A percentile compares a stretch with the other conserved stretches of the same genome.
Conservation (phyloP, 2,329 filamentous ascomycete species). For the Claviceps digitariae region DNA sequence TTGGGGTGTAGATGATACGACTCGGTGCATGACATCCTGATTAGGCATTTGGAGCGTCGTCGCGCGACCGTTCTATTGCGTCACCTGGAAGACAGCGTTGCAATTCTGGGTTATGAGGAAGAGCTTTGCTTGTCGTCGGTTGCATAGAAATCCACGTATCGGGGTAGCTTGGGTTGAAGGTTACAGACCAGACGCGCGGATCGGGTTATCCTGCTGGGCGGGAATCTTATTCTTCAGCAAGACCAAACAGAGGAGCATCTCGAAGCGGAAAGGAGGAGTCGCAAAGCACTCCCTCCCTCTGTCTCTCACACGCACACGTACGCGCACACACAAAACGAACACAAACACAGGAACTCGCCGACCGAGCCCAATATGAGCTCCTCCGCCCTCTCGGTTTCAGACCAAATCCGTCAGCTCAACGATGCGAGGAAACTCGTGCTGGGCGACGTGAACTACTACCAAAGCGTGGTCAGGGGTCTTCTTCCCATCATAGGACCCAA, state of each 20-base stretch:
- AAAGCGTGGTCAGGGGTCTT: slow-evolving; percentile 81
- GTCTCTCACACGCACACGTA: neutral
- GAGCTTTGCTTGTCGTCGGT: neutral
- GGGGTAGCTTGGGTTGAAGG: neutral
- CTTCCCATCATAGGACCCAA: slow-evolving; percentile 75
- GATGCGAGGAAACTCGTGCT: slow-evolving; percentile 83
- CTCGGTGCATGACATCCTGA: slow-evolving; percentile 2
- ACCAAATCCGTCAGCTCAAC: slow-evolving; percentile 78
- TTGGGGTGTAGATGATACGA: neutral
- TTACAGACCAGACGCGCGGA: neutral
- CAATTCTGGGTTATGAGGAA: neutral
- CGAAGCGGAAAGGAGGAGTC: neutral
- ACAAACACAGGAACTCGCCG: neutral
- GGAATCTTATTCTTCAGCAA: neutral
- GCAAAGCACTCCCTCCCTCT: neutral
- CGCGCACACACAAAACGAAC: neutral
- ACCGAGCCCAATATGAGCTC: slow-evolving; percentile 32
- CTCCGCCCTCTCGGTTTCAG: slow-evolving; percentile 44
- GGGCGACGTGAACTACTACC: slow-evolving; percentile 75
- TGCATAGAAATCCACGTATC: neutral
- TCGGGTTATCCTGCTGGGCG: neutral
- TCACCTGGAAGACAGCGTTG: neutral
- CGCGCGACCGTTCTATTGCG: neutral
- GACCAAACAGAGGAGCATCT: neutral
- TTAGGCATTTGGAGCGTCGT: neutral